Percentiles rank a stretch among this genome's conserved stretches.
Conservation (phyloP, 2,329 filamentous ascomycete genomes). For the Alternaria rosae region DNA sequence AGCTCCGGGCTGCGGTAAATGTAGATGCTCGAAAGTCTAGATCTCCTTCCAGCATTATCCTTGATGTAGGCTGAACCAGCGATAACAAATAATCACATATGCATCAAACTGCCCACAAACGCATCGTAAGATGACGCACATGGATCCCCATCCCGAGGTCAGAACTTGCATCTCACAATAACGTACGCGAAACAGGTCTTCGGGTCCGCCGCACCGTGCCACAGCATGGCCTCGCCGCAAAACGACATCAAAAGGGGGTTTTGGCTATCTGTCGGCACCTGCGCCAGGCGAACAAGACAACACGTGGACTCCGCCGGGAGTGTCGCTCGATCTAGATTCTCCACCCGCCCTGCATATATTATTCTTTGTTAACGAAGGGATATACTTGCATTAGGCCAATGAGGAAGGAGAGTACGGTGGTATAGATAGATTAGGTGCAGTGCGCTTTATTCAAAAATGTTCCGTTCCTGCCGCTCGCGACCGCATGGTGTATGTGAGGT, state of each 20-base stretch:
- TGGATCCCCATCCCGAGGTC: too few relatives aligned
- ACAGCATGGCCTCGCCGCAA: not conserved
- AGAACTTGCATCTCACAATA: too few relatives aligned
- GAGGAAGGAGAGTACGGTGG: not conserved
- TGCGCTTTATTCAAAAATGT: not conserved
- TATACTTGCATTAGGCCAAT: not conserved
- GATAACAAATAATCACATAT: not conserved
- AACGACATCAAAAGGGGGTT: not conserved
- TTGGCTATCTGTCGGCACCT: not conserved
- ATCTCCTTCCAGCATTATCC: too few relatives aligned
- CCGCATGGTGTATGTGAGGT: too few relatives aligned
- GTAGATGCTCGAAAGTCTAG: not conserved
- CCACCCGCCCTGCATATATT: not conserved
- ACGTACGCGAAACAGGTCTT: not conserved
- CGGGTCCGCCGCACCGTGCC: not conserved
- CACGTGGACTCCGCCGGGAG: not conserved
- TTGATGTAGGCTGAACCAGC: not conserved
- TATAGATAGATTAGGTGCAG: not conserved
- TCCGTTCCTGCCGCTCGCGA: not conserved
- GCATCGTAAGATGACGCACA: not conserved
- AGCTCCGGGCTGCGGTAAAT: not conserved
- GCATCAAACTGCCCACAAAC: too few relatives aligned
- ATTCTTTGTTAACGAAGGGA: not conserved
- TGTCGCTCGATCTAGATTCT: not conserved
- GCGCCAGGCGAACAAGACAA: not conserved